These are phyloP conservation scores for Sugiyamaella smithiae DNA, from an alignment of 805 yeast species.

Conservation along the genomic window DNA sequence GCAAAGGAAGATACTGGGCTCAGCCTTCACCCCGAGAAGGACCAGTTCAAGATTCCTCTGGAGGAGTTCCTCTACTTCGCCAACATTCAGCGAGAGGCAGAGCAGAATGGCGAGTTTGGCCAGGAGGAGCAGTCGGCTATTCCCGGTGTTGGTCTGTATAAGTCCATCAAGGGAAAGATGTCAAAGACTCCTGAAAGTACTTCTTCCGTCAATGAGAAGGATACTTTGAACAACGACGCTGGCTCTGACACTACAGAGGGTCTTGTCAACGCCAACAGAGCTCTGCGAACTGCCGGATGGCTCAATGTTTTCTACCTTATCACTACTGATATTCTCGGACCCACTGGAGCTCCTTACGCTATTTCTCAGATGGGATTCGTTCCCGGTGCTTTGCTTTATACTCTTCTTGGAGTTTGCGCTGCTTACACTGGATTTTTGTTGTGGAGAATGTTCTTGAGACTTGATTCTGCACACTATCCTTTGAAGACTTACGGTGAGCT, in stretches of 20 bases:
- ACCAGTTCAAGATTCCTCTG: slow-evolving; percentile 18
- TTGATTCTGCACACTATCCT: slow-evolving; percentile 46
- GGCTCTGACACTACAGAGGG: slow-evolving; percentile 6
- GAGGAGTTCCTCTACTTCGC: slow-evolving; percentile 26
- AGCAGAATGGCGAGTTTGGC: slow-evolving; percentile 15
- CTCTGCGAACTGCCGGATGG: slow-evolving; percentile 27
- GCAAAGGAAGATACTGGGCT: slow-evolving; percentile 13
- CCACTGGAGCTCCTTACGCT: slow-evolving; percentile 47
- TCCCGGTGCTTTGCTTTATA: slow-evolving; percentile 44
- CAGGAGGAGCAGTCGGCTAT: slow-evolving; percentile 13
- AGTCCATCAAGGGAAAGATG: neutral
- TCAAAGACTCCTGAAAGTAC: neutral
- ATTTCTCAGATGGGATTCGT: slow-evolving; percentile 45
- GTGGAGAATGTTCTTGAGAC: slow-evolving; percentile 36
- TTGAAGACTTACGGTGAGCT: slow-evolving; percentile 43
- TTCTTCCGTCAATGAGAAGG: neutral
- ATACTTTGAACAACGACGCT: neutral
- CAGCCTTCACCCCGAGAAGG: slow-evolving; percentile 10
- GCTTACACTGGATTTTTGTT: slow-evolving; percentile 43
- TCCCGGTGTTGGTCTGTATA: slow-evolving; percentile 13
- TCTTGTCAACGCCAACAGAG: slow-evolving; percentile 20
- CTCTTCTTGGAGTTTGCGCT: slow-evolving; percentile 43
- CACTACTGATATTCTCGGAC: slow-evolving; percentile 49
- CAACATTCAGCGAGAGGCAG: slow-evolving; percentile 21
- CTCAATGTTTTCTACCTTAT: slow-evolving; percentile 43